Percentiles rank a stretch among this genome's conserved stretches.
Conservation (phyloP, 2,329 filamentous ascomycete species). For the Phoma sp. region DNA sequence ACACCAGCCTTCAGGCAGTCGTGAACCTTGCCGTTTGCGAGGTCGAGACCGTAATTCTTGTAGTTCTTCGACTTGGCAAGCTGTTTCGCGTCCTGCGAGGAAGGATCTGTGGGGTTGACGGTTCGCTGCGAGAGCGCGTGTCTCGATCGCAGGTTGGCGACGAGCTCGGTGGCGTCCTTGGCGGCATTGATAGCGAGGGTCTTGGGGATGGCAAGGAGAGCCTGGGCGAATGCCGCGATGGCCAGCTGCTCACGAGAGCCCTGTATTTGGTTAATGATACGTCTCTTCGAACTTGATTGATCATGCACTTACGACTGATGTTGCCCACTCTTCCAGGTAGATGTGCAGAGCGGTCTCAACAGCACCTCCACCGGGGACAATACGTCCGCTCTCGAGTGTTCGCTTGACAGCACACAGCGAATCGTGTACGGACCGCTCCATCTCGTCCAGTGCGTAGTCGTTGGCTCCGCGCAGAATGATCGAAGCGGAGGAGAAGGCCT, state of each 20-base stretch:
- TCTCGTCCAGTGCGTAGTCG: constrained; percentile 96
- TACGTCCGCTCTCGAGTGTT: constrained; percentile 93
- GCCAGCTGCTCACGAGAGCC: constrained; percentile 95
- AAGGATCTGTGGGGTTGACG: constrained; percentile 67
- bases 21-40: constrained; percentile 86
- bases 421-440: constrained; percentile 98
- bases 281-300: not conserved
- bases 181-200: constrained; percentile 96
- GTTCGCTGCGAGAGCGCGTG: constrained; percentile 94
- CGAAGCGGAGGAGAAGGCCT: constrained; percentile 90
- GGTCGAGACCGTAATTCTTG: constrained; percentile 96
- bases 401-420: constrained; percentile 96
- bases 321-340: constrained; percentile 97
- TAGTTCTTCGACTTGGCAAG: constrained; percentile 95
- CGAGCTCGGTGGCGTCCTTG: constrained; percentile 93
- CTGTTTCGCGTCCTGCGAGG: constrained; percentile 80
- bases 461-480: constrained; percentile 96
- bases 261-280: constrained; percentile 43
- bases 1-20: constrained; percentile 96
- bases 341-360: constrained; percentile 99
- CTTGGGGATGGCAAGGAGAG: constrained; percentile 93
- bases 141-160: constrained; percentile 91
- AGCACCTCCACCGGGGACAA: constrained; percentile 94
- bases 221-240: constrained; percentile 95
- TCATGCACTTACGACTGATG: constrained; percentile 75